Base-by-base conservation (phyloP, 164 flowering plant species). In the Kalanchoe fedtschenkoi region DNA sequence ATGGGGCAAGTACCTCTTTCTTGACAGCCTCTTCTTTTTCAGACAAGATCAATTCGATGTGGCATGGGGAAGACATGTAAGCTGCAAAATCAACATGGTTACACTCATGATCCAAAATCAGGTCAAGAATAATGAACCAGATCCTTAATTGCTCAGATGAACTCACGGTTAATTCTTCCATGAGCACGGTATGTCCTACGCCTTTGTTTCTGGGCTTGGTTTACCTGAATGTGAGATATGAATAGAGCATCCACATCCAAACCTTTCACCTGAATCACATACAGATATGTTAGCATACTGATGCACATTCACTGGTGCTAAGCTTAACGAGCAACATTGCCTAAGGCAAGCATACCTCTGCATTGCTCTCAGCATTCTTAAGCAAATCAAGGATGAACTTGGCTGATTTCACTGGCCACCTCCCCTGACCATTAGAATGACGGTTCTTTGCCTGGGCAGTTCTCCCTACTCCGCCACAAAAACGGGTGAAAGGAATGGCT, bases 351-450 rank as follows among this genome's bases (percentile, higher is more conserved):
- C 65, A 61, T 81, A 87, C 95, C 60, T 91, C 98, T 24, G 96
- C 95, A 77, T 89, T 92, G 70, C 96, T 92, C 74, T 92, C 98
- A 15, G 98, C 96, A 77, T 87, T 92, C 81, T 89, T 92, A 0
- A 92, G 86, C 77, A 89, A 74, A 70, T 92, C 96, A 11, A 89
- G 76, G 32, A 87, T 82, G 67, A 87, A 89, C 62, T 80, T 81
- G 0, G 95, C 98, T 35, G 98, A 92, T 42, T 92, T 92, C 0
- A 64, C 91, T 4, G 98, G 98, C 98, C 98, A 92, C 35, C 98
- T 87, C 26, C 93, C 98, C 66, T 92, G 98, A 7, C 96, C 98
- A 78, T 92, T 92, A 2, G 96, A 78, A 56, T 92, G 98, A 59
- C 91, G 76, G 75, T 74, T 81, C 77, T 92, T 92, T 17, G 91